Conservation (phyloP, 495 filamentous ascomycete species). For the Penicillium cataractarum region DNA sequence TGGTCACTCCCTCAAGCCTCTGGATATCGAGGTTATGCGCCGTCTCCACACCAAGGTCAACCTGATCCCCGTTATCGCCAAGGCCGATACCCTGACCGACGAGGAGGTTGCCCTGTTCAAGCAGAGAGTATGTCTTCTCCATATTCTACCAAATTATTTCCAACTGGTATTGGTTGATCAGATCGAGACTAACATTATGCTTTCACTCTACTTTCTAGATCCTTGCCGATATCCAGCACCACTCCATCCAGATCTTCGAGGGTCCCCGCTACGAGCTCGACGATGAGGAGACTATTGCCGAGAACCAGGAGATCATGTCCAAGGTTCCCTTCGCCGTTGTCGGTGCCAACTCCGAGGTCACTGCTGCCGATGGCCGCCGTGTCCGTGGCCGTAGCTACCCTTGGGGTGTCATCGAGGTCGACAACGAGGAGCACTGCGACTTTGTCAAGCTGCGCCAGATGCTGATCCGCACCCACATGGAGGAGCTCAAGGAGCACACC, state of each 20-base stretch:
- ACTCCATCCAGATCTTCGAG: slow-evolving; percentile 98
- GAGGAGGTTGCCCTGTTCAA: slow-evolving; percentile 95
- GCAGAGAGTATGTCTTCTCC: slow-evolving; percentile 69
- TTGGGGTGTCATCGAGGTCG: slow-evolving; percentile 98
- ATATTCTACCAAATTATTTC: not conserved
- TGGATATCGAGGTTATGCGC: slow-evolving; percentile 99
- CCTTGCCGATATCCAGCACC: slow-evolving; percentile 92
- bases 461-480: slow-evolving; percentile 99
- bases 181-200: not conserved
- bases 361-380: slow-evolving; percentile 87
- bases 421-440: slow-evolving; percentile 99
- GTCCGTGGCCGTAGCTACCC: slow-evolving; percentile 96
- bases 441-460: slow-evolving; percentile 99
- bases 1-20: slow-evolving; percentile 97
- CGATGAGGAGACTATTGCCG: slow-evolving; percentile 98
- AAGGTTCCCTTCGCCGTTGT: slow-evolving; percentile 99
- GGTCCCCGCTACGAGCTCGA: slow-evolving; percentile 97
- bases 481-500: slow-evolving; percentile 99
- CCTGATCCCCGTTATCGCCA: slow-evolving; percentile 98
- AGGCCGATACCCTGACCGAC: slow-evolving; percentile 96
- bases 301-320: slow-evolving; percentile 99
- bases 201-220: slow-evolving; percentile 60
- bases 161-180: not conserved
- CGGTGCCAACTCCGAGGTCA: slow-evolving; percentile 91
- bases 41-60: slow-evolving; percentile 99